These are phyloP conservation scores for Diaporthe destruens DNA, from an alignment of 2,329 filamentous ascomycete species.

Conservation along the genomic window DNA sequence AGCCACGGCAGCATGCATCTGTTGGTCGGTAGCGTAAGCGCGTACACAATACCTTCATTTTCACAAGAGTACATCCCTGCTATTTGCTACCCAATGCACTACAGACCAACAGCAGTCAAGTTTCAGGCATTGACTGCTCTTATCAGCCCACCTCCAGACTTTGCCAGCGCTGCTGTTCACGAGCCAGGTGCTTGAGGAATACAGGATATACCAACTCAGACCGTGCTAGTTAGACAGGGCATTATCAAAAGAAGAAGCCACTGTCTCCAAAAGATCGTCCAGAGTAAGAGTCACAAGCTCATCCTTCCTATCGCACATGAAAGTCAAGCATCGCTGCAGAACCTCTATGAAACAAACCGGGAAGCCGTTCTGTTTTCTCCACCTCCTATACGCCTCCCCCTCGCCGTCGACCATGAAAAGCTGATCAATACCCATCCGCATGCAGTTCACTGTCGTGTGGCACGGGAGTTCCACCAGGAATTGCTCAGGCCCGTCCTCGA, in stretches of 20 bases:
- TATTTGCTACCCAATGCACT: not conserved
- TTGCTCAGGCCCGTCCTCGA: slow-evolving; percentile 18
- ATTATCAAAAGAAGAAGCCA: not conserved
- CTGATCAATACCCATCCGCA: slow-evolving; percentile 9
- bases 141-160: slow-evolving; percentile 17
- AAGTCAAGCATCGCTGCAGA: slow-evolving; percentile 16
- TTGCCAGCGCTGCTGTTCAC: not conserved
- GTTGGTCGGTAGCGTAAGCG: too few relatives aligned
- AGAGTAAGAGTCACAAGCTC: not conserved
- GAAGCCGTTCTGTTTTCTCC: slow-evolving; percentile 11
- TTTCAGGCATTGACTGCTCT: not conserved
- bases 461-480: not conserved
- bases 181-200: slow-evolving; percentile 43
- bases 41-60: too few relatives aligned
- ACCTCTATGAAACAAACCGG: slow-evolving; percentile 18
- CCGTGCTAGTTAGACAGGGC: not conserved
- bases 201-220: slow-evolving; percentile 32
- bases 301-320: slow-evolving; percentile 30
- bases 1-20: too few relatives aligned
- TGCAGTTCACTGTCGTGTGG: not conserved
- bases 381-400: not conserved
- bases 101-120: not conserved
- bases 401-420: slow-evolving; percentile 13
- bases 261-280: slow-evolving; percentile 8
- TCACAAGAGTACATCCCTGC: too few relatives aligned